Percentiles rank a stretch among this genome's conserved stretches.
These are phyloP conservation scores for Exophiala xenobiotica DNA, from an alignment of 2,329 filamentous ascomycete genomes.

Conservation along the genomic window DNA sequence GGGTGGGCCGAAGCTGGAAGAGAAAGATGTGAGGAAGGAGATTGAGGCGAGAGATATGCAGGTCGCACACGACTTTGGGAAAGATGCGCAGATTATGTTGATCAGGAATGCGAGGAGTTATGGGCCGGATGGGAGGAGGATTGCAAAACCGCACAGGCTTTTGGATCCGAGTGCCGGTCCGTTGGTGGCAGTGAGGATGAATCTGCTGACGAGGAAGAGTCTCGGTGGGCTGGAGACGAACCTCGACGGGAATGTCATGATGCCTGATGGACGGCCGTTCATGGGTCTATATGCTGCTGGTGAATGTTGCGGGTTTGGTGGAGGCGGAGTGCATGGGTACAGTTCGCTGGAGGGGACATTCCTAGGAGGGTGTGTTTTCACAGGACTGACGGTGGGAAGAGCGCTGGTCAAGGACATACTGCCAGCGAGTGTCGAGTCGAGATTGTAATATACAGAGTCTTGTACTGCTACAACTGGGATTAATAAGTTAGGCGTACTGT, in stretches of 20 bases:
- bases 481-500: no score
- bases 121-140: conserved; percentile 55
- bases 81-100: conserved; percentile 63
- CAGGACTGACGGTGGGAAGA: conserved; percentile 56
- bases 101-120: conserved; percentile 58
- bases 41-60: conserved; percentile 58
- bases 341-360: conserved; percentile 63
- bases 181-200: conserved; percentile 61
- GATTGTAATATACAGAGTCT: neutral
- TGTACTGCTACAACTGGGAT: no score
- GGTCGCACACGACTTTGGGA: conserved; percentile 57
- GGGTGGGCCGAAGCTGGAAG: conserved; percentile 51
- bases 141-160: conserved; percentile 56
- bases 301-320: conserved; percentile 41
- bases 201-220: conserved; percentile 61
- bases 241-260: conserved; percentile 38
- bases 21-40: conserved; percentile 45
- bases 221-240: conserved; percentile 50
- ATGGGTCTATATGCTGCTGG: conserved; percentile 32
- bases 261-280: conserved; percentile 39
- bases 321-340: conserved; percentile 63
- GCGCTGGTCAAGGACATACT: conserved; percentile 40
- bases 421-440: neutral
- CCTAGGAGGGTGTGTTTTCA: conserved; percentile 63
- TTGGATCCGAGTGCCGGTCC: conserved; percentile 58